Conservation (phyloP, 2,329 filamentous ascomycete species). For the Aspergillus sp. region DNA sequence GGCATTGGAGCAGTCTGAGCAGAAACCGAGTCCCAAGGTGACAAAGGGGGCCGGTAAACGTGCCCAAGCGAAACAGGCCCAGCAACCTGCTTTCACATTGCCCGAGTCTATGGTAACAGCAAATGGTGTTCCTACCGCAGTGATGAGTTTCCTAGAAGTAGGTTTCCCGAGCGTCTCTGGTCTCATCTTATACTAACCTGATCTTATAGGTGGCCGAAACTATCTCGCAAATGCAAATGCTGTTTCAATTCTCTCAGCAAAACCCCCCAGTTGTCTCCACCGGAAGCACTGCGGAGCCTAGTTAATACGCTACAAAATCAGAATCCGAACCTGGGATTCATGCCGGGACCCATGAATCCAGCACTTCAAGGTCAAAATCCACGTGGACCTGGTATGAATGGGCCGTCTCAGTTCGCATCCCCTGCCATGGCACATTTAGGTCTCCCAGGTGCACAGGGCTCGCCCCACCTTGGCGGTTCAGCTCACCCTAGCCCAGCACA, state of each 20-base stretch:
- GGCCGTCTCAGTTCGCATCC: conserved; percentile 52
- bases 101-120: conserved; percentile 41
- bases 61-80: conserved; percentile 44
- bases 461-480: conserved; percentile 50
- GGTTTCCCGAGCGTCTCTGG: conserved; percentile 12
- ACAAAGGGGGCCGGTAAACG: conserved; percentile 51
- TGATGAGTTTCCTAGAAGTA: conserved; percentile 62
- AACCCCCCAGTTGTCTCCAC: conserved; percentile 49
- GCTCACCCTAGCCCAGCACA: conserved; percentile 43
- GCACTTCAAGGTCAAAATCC: conserved; percentile 34
- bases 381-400: conserved; percentile 42
- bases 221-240: conserved; percentile 58
- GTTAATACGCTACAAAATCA: conserved; percentile 42
- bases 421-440: conserved; percentile 53
- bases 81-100: conserved; percentile 39
- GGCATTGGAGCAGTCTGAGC: conserved; percentile 46
- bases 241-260: conserved; percentile 55
- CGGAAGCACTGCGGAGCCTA: conserved; percentile 51
- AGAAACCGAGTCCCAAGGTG: conserved; percentile 56
- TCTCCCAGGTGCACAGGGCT: conserved; percentile 43
- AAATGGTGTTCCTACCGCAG: conserved; percentile 52
- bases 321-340: conserved; percentile 24
- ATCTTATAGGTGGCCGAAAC: conserved; percentile 56
- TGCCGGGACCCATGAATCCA: conserved; percentile 27
- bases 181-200: not conserved